Base-by-base conservation (phyloP, 495 filamentous ascomycete genomes). In the Aspergillus taichungensis region DNA sequence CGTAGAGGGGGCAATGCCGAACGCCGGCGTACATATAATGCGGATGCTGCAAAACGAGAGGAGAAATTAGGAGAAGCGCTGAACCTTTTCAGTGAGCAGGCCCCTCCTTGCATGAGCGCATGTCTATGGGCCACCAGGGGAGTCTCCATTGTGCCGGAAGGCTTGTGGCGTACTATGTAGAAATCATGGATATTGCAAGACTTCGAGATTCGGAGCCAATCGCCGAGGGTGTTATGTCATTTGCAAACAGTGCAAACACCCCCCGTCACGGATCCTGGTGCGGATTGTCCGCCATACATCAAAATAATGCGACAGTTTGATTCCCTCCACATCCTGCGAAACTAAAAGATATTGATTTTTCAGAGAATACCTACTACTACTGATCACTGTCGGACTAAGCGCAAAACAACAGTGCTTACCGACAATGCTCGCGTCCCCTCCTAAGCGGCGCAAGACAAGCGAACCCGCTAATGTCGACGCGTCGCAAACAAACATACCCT, bases 361-460 rank as follows among this genome's bases (percentile, higher is more conserved):
- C 4, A 4, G 18, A 4, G 4, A 24, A 24, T 24, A 24, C 4
- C 18, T 24, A 24, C 18, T 24, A 24, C 4, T 4, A 24, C 18
- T 24, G 18, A 24, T 24, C 1, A 24, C 4, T 24, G 18, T 24
- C 18, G 1, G 7, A 8, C 5, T 12, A 37, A 37, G 13, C 45
- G 45, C 46, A 42, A 42, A n/a, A n/a, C 40, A 46, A 38, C 37
- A 47, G 37, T 40, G 27, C 34, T 34, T 29, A 39, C 12, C 49
- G 46, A 57, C 37, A 37, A 64, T 62, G 61, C 34, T 53, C 4
- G 65, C 74, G 24, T 76, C 78, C 31, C 74, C 79, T 41, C 65
- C 77, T n/a, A 83, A 85, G 58, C 68, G 78, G 52, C 79, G 79
- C 46, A 81, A 75, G 58, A 82, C 71, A 30, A 78, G 75, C 45